phyloP scores from a whole-genome alignment of 768 basidiomycete species.

The Amanita inopinata region DNA sequence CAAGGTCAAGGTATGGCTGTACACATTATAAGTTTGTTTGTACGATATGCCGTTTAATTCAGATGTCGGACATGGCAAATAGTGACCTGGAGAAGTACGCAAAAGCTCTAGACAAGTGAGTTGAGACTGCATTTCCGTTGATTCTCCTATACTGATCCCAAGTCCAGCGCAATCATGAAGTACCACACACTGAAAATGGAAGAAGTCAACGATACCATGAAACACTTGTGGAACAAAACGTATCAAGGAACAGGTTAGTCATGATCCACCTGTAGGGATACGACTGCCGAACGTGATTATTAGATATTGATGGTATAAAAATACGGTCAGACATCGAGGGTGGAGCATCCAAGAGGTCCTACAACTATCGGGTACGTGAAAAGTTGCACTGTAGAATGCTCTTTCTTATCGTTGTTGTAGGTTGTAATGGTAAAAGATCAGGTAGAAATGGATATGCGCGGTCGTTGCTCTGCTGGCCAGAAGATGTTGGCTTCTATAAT shows the following conservation, averaged over 20 bases:
- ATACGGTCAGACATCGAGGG: constrained; percentile 93
- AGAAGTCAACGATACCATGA: constrained; percentile 97
- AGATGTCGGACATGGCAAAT: constrained; percentile 98
- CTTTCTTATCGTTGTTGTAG: constrained; percentile 28
- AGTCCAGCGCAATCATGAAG: constrained; percentile 88
- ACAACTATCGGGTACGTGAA: constrained; percentile 83
- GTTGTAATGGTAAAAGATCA: constrained; percentile 99
- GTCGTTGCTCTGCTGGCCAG: constrained; percentile 95
- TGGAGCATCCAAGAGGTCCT: constrained; percentile 80
- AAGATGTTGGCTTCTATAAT: constrained; percentile 98
- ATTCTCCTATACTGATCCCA: constrained; percentile 11
- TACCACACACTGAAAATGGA: constrained; percentile 98
- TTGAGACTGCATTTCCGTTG: constrained; percentile 3
- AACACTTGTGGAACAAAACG: constrained; percentile 95
- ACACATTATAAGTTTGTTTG: neutral
- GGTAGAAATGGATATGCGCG: constrained; percentile 99
- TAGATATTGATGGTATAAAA: constrained; percentile 96
- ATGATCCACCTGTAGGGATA: neutral
- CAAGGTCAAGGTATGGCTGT: constrained; percentile 72
- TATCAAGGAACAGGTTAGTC: constrained; percentile 91
- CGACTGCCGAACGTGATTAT: neutral
- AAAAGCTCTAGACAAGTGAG: constrained; percentile 93
- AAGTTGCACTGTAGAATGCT: constrained; percentile 7
- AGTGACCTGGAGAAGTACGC: constrained; percentile 95
- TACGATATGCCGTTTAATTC: constrained; percentile 2